Evolutionary conservation across 2,329 filamentous ascomycete genomes (phyloP), one percentile per base, ranked within the genome.

Genomic region (Sporothrix globosa): DNA sequence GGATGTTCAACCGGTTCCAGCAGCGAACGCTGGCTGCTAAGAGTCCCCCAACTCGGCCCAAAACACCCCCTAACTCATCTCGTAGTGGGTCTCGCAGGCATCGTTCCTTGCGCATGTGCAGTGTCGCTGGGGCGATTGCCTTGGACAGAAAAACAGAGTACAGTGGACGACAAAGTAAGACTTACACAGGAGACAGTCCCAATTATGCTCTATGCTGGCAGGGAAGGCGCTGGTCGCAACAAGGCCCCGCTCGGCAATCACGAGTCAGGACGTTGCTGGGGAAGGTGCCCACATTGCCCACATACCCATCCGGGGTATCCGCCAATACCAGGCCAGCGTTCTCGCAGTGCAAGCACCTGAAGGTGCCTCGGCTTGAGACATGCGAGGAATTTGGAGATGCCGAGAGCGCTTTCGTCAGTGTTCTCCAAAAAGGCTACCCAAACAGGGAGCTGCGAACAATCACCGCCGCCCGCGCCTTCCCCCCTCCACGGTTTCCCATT

Each of bases 221-320:
- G n/a, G 48, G 44, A n/a, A 61, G 34, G 41, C 14, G 41, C 41
- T 21, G n/a, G 6, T 13, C 27, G 61, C 61, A 66, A 66, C 44
- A 66, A 46, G n/a, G 66, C 69, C 71, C 71, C 71, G 69, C 71
- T 73, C 72, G 72, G 72, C 71, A 73, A 71, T 73, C 72, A 73
- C 71, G 68, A 72, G 71, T 67, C 39, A 50, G 52, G 66, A 24
- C 56, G 46, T 27, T 71, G 70, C 70, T 71, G 70, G 70, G 70
- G 70, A 71, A 71, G 67, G 67, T 71, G 48, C 60, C 67, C 70
- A 52, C 48, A 68, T 48, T 56, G 50, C n/a, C 30, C 19, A 27
- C 34, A 41, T 58, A 11, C 58, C 63, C 63, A 58, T 58, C 67
- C 70, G 66, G 70, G 66, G 67, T 60, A 69, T 71, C 70, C 70